phyloP scores from a whole-genome alignment of 371 early-diverging fungal species.

The Entomophthora muscae region DNA sequence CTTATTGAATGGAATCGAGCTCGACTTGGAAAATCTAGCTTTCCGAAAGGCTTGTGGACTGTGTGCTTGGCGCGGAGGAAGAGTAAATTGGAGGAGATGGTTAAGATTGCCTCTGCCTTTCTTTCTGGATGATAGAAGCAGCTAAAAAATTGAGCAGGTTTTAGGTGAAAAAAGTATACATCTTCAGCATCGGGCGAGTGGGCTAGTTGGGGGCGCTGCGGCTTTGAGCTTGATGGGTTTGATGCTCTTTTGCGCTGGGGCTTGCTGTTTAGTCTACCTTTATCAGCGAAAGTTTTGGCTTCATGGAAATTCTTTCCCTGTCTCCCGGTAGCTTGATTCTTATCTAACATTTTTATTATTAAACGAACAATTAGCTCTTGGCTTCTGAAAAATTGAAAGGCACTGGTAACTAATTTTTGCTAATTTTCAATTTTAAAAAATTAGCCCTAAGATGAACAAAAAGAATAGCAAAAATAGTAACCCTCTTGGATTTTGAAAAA shows the following conservation, averaged over 20 bases:
- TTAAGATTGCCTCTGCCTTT: slow-evolving; percentile 54
- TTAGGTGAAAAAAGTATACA: neutral
- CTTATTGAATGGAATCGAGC: slow-evolving; percentile 63
- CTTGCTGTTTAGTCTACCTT: neutral
- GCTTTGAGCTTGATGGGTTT: neutral
- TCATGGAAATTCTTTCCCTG: neutral
- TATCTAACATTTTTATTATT: neutral
- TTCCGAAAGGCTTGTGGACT: neutral
- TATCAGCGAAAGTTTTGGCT: neutral
- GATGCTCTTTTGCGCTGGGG: neutral
- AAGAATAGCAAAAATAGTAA: neutral
- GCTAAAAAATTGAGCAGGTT: neutral
- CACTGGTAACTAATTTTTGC: neutral
- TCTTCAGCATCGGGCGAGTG: neutral
- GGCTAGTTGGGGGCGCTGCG: neutral
- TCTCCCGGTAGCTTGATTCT: neutral
- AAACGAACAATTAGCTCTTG: neutral
- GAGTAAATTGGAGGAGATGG: slow-evolving; percentile 77
- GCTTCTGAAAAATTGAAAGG: too few relatives aligned
- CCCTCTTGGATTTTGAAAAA: neutral
- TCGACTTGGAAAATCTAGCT: neutral
- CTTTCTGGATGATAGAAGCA: neutral
- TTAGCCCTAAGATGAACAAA: neutral
- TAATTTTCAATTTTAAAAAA: neutral
- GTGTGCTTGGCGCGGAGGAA: slow-evolving; percentile 51